Evolutionary conservation across 768 basidiomycete genomes (phyloP), one percentile per base, ranked within the genome.

Genomic region (Strobilomyces confusus): DNA sequence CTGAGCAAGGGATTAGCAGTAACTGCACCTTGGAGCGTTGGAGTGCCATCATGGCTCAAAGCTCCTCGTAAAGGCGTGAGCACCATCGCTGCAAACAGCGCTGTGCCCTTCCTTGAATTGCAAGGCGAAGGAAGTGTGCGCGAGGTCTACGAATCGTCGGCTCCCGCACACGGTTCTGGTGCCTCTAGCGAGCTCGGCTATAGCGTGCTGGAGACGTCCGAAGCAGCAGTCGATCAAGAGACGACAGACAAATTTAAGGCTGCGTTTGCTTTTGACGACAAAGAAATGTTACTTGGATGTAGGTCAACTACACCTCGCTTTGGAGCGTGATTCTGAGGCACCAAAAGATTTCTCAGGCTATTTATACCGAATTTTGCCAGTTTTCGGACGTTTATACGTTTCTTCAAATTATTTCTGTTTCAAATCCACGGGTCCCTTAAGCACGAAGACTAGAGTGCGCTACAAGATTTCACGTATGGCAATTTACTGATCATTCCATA

Each of bases 371-470:
- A 77, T 95, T 23, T 69, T 99, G n/a, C 95, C 97, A 0, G 80
- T 95, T 13, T 88, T 79, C 55, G 95, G 95, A 8, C 80, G 87
- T 48, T 79, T 98, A 26, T 98, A 89, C 65, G 80, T 98, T 56
- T 95, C 95, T n/a, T 84, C 82, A 12, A 92, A 90, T 69, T 87
- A 83, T 68, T 88, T 98, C 69, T 97, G 93, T 72, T 99, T 98
- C 81, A 90, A 92, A 65, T 93, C 95, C 5, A 88, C 82, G 40
- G 84, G 92, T 5, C 81, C 89, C 29, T 67, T 95, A 45, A 81
- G 88, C 49, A 75, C 80, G 41, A 89, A 86, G 66, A 98, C 93
- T 13, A 82, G 84, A 75, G 95, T 92, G 61, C 60, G 85, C 67
- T 49, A 29, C 29, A n/a, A 54, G n/a, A 29, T 29, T 25, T 38